Evolutionary conservation across 805 yeast genomes (phyloP).

Genomic region (Saturnispora saitoi): DNA sequence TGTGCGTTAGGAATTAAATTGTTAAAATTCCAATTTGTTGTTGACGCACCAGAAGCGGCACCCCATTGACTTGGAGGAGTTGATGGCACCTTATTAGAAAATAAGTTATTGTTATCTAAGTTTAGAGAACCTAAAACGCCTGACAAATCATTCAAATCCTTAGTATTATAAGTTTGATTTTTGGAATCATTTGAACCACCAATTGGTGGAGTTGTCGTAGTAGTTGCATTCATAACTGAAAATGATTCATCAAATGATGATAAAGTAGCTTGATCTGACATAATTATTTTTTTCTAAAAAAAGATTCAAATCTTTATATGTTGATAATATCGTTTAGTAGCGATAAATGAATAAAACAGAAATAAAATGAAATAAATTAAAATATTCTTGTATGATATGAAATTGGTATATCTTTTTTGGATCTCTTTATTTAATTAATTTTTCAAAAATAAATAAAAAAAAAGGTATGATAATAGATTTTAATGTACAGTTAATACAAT

Average conservation of each 20-base stretch:
- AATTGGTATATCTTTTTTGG: neutral
- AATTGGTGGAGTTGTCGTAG: slow-evolving; percentile 27
- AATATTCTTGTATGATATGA: neutral
- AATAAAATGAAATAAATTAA: neutral
- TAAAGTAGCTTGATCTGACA: slow-evolving; percentile 30
- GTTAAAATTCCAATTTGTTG: slow-evolving; percentile 11
- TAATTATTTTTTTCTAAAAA: slow-evolving; percentile 4
- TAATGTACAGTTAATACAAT: slow-evolving; percentile 10
- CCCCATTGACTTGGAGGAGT: slow-evolving; percentile 23
- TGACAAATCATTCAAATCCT: slow-evolving; percentile 34
- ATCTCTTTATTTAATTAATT: neutral
- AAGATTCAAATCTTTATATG: neutral
- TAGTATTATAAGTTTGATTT: slow-evolving; percentile 10
- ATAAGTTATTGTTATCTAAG: slow-evolving; percentile 27
- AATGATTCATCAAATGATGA: slow-evolving; percentile 27
- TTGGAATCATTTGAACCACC: slow-evolving; percentile 17
- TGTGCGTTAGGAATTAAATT: slow-evolving; percentile 15
- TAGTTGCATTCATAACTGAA: slow-evolving; percentile 18
- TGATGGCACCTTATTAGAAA: slow-evolving; percentile 19
- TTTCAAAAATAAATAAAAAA: neutral
- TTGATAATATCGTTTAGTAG: neutral
- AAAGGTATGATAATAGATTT: neutral
- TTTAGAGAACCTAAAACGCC: slow-evolving; percentile 40
- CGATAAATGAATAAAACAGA: neutral
- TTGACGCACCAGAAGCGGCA: slow-evolving; percentile 10